A percentile compares a stretch with the other conserved stretches of the same genome.
Evolutionary conservation across 176 grass and related monocot genomes (phyloP).

Genomic region (Chrysopogon serrulatus): DNA sequence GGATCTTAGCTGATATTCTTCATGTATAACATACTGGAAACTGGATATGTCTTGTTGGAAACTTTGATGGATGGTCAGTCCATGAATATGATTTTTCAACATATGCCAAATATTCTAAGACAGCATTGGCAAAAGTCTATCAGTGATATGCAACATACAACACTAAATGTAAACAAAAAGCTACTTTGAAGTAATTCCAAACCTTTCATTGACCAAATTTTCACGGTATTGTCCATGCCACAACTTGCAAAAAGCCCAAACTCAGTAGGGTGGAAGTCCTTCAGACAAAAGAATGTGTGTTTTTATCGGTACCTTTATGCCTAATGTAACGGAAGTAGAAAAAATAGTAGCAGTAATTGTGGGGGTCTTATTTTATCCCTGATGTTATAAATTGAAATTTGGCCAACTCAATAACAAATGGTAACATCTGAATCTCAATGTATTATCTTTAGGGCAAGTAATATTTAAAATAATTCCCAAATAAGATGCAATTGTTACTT

Average conservation of each 20-base stretch:
- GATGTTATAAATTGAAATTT: not conserved
- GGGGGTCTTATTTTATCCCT: not conserved
- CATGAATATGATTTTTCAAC: constrained; percentile 92
- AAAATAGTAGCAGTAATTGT: not conserved
- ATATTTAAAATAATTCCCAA: not conserved
- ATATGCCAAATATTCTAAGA: constrained; percentile 76
- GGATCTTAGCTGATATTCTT: not conserved
- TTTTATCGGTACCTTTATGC: not conserved
- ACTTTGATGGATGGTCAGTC: constrained; percentile 83
- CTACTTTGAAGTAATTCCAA: not conserved
- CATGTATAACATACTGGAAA: constrained; percentile 56
- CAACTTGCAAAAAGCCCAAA: constrained; percentile 76
- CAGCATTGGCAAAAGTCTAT: not conserved
- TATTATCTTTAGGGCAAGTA: not conserved
- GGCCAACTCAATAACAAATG: not conserved
- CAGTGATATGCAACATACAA: not conserved
- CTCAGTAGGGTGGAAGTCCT: constrained; percentile 93
- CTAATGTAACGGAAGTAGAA: not conserved
- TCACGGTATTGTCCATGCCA: constrained; percentile 91
- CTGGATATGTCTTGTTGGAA: constrained; percentile 86
- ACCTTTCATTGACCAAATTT: constrained; percentile 99
- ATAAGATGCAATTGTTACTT: constrained; percentile 31
- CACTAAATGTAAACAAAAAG: not conserved
- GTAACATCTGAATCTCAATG: not conserved
- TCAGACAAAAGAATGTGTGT: constrained; percentile 1